Base-by-base conservation (phyloP, 2,329 filamentous ascomycete species). In the Blastomyces gilchristii region DNA sequence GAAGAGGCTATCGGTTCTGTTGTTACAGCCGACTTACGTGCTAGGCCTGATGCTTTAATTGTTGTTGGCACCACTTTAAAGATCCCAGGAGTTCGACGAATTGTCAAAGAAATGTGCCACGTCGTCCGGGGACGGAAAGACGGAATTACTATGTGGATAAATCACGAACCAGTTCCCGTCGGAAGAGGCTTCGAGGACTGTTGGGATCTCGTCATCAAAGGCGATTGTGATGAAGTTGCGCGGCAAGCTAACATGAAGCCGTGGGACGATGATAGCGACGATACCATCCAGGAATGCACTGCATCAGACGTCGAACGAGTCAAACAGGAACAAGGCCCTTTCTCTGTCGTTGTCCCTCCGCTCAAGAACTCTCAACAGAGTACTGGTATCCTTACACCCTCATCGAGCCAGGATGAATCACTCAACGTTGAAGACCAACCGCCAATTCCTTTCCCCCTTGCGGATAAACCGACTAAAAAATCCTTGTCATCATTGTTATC, bases 11-110 rank as follows among this genome's bases (percentile, higher is more conserved):
- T 99, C 73, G 92, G 93, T 53, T 90, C 90, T 28, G 92, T 96
- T 50, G 91, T 92, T 60, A 86, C 86, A 67, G 87, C 92, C 4
- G 94, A 99, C 73, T 79, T 97, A 64, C 88, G 91, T 65, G 84
- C 87, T 52, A 84, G 91, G 47, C 93, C 94, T 0, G 94, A 97
- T 74, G 92, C 92, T 22, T 84, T 99, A 34, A 86, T 99, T 68
- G 94, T 99, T 37, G 94, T 96, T 9, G 94, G 94, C 61, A 99
- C 94, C 1, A 97, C 90, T 64, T 79, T 99, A 69, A 97, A 97
- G 73, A 92, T 99, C 59, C 93, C 93, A 0, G 94, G 94, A 9
- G 91, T 97, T 53, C 86, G 90, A 65, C 85, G 92, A 62, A 88
- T 99, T 63, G 91, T 93, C 64, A 89, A 89, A 73, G 92, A 97